phyloP scores from a whole-genome alignment of 495 filamentous ascomycete species.

The Barbatosphaeria neglecta region DNA sequence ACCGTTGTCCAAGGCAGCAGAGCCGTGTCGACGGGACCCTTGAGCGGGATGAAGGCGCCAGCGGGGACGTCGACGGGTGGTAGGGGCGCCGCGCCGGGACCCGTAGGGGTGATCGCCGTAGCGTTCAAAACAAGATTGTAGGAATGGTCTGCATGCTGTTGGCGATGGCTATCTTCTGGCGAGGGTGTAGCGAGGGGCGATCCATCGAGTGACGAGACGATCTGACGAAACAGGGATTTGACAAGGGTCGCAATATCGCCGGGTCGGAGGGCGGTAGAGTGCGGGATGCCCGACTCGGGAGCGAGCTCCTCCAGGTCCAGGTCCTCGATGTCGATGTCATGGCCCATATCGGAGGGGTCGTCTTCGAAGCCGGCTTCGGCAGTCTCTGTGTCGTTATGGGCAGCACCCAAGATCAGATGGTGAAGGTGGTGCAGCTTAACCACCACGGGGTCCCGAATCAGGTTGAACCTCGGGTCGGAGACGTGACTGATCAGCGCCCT shows the following conservation, averaged over 20 bases:
- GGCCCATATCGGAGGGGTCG: too few relatives aligned
- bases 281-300: background rate
- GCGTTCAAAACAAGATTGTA: slow-evolving; percentile 21
- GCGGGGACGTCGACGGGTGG: slow-evolving; percentile 53
- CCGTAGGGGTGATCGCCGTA: slow-evolving; percentile 61
- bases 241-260: slow-evolving; percentile 18
- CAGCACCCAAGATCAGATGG: slow-evolving; percentile 33
- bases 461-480: slow-evolving; percentile 73
- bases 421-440: slow-evolving; percentile 50
- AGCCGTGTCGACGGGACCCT: slow-evolving; percentile 12
- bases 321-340: slow-evolving; percentile 1
- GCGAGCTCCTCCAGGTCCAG: background rate
- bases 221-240: slow-evolving; percentile 24
- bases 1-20: slow-evolving; percentile 54
- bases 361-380: slow-evolving; percentile 3
- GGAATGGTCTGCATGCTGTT: background rate
- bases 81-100: slow-evolving; percentile 62
- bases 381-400: slow-evolving; percentile 30
- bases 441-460: slow-evolving; percentile 57
- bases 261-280: slow-evolving; percentile 2
- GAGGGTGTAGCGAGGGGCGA: slow-evolving; percentile 5
- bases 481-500: slow-evolving; percentile 63
- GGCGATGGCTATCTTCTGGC: background rate
- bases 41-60: slow-evolving; percentile 27
- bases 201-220: slow-evolving; percentile 17